Evolutionary conservation across 2,329 filamentous ascomycete genomes (phyloP), one percentile per base, ranked within the genome.

Genomic region (Pestalotiopsis sp.): DNA sequence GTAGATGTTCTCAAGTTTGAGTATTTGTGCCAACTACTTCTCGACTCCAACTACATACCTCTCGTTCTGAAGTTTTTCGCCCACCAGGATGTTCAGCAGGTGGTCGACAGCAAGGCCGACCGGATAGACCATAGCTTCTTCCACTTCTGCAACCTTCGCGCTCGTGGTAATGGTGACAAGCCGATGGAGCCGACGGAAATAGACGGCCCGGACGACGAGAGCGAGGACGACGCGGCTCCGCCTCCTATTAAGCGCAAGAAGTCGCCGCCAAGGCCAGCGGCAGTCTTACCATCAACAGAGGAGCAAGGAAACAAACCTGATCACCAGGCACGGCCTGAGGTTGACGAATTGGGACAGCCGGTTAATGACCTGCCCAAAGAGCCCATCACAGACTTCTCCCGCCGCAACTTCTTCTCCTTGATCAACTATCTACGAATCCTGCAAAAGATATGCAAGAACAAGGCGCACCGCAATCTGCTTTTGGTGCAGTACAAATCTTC

Each of bases 381-480:
- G 70, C 94, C 94, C 38, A 95, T 98, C 71, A 97, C 93, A 1
- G 90, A 91, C 75, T 98, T 95, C 82, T 97, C 93, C 13, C 94
- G 93, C 81, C 93, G 96, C 74, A 97, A 97, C 79, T 97, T 98
- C 84, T 97, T 97, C 84, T 93, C 94, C 1, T 89, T 93, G 59
- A 98, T 98, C 84, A 98, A 97, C 82, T 95, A 97, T 80, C 86
- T 99, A 23, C 94, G 97, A 72, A 91, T 98, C 69, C 93, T 99
- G 88, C 96, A 99, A 77, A 99, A 99, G 82, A 92, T 98, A 69
- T 98, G 95, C 82, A 97, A 97, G 75, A 89, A 93, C 81, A 98
- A 98, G 82, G 93, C 95, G 1, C 96, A 99, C 82, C 92, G 96
- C 67, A 97, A 97, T 79, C 86, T 99, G 14, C 87, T 98, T 64